These are phyloP conservation scores for Poteriospumella lacustris DNA, from an alignment of 108 stramenopile genomes.

Conservation along the genomic window DNA sequence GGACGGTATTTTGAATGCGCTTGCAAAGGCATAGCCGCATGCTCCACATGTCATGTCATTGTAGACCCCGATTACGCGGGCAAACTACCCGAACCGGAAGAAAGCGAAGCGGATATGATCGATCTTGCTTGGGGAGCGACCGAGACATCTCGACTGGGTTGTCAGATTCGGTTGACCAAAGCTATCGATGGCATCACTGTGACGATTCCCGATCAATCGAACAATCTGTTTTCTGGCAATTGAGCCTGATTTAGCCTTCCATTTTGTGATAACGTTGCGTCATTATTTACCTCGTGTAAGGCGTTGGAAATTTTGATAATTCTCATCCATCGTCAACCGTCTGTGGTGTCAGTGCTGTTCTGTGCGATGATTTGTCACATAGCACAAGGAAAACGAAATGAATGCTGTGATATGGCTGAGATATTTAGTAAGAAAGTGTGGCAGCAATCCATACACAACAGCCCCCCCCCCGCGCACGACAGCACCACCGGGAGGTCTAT, in stretches of 20 bases:
- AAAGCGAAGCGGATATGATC: slow-evolving; percentile 66
- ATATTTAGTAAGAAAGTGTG: no score
- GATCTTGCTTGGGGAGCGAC: slow-evolving; percentile 60
- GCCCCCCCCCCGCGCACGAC: no score
- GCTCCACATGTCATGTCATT: slow-evolving; percentile 69
- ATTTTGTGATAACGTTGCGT: neutral
- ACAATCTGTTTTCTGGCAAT: slow-evolving; percentile 44
- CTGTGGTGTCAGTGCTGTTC: no score
- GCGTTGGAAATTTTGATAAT: no score
- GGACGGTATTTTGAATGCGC: slow-evolving; percentile 67
- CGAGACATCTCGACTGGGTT: slow-evolving; percentile 60
- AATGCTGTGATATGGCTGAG: no score
- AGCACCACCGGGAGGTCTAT: no score
- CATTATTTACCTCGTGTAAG: no score
- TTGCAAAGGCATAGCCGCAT: slow-evolving; percentile 67
- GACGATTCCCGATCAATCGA: slow-evolving; percentile 52
- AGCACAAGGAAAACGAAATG: no score
- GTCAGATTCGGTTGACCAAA: slow-evolving; percentile 56
- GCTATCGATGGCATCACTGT: slow-evolving; percentile 58
- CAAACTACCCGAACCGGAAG: slow-evolving; percentile 50
- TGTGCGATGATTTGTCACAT: no score
- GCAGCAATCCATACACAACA: no score
- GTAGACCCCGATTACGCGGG: slow-evolving; percentile 60
- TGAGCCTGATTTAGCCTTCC: neutral
- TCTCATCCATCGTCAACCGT: no score